Conservation (phyloP, 208 protist species). For the Wallacemonas sp. region DNA sequence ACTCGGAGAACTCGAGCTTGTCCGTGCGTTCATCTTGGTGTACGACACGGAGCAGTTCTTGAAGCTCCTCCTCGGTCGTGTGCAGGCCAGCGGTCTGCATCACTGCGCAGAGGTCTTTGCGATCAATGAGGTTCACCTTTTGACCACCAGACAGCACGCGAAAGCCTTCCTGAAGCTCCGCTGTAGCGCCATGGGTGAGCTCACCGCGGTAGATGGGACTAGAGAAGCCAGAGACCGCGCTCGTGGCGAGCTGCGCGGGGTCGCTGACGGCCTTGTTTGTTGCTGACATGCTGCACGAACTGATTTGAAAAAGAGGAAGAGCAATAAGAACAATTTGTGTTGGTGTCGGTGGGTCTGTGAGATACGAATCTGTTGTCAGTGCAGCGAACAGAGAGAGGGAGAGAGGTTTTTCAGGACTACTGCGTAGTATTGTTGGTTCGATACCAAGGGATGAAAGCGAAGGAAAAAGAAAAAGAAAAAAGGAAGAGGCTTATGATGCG, state of each 20-base stretch:
- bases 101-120: constrained; percentile 97
- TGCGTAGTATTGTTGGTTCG: too few species aligned
- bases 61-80: constrained; percentile 87
- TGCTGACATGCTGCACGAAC: background rate
- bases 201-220: constrained; percentile 33
- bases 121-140: constrained; percentile 87
- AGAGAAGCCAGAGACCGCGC: constrained; percentile 27
- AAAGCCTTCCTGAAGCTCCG: constrained; percentile 99
- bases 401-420: too few species aligned
- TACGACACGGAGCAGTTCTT: constrained; percentile 96
- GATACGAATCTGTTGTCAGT: too few species aligned
- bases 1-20: constrained; percentile 93
- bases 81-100: constrained; percentile 97
- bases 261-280: constrained; percentile 5
- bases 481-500: too few species aligned
- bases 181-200: constrained; percentile 96
- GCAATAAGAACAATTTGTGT: constrained; percentile 1
- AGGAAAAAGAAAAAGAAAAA: too few species aligned
- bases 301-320: background rate
- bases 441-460: too few species aligned
- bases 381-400: background rate
- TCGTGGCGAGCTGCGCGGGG: background rate
- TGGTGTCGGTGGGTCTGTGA: too few species aligned
- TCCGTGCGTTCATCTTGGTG: constrained; percentile 65
- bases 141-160: constrained; percentile 97